Conservation (phyloP, 305 asterid genomes). For the Ilex paraguariensis region DNA sequence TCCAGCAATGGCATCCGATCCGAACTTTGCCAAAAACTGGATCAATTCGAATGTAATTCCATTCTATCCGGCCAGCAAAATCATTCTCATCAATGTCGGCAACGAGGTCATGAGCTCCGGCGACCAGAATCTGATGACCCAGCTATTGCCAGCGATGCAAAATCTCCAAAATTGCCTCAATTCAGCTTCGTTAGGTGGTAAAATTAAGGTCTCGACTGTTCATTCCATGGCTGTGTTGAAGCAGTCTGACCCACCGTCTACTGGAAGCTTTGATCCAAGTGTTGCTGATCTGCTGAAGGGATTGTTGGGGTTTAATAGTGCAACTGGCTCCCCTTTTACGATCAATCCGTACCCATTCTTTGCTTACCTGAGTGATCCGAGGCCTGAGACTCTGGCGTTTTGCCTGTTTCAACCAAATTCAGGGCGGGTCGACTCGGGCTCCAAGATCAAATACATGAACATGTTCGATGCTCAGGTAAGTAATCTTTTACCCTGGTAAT, state of each 20-base stretch:
- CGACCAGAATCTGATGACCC: conserved; percentile 35
- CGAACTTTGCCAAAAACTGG: conserved; percentile 34
- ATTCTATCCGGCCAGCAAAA: conserved; percentile 43
- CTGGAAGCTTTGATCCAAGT: conserved; percentile 45
- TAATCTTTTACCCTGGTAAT: no score
- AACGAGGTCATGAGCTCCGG: conserved; percentile 48
- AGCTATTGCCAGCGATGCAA: conserved; percentile 55
- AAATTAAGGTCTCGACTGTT: conserved; percentile 52
- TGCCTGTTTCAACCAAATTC: conserved; percentile 53
- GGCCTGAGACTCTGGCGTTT: conserved; percentile 53
- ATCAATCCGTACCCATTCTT: conserved; percentile 57
- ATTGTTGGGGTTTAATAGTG: conserved; percentile 35
- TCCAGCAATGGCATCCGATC: conserved; percentile 43
- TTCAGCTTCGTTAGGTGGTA: conserved; percentile 28
- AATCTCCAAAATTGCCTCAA: conserved; percentile 40
- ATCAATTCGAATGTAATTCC: conserved; percentile 30
- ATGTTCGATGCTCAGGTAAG: conserved; percentile 65
- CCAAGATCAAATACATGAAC: conserved; percentile 44
- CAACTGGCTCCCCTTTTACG: conserved; percentile 45
- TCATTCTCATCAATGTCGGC: conserved; percentile 42
- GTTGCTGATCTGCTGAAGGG: conserved; percentile 40
- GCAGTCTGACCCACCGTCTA: conserved; percentile 49
- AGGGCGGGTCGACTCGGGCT: conserved; percentile 46
- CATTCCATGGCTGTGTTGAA: conserved; percentile 48
- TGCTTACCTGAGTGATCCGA: conserved; percentile 52